Conservation (phyloP, 495 filamentous ascomycete genomes). For the Neurospora hispaniola region DNA sequence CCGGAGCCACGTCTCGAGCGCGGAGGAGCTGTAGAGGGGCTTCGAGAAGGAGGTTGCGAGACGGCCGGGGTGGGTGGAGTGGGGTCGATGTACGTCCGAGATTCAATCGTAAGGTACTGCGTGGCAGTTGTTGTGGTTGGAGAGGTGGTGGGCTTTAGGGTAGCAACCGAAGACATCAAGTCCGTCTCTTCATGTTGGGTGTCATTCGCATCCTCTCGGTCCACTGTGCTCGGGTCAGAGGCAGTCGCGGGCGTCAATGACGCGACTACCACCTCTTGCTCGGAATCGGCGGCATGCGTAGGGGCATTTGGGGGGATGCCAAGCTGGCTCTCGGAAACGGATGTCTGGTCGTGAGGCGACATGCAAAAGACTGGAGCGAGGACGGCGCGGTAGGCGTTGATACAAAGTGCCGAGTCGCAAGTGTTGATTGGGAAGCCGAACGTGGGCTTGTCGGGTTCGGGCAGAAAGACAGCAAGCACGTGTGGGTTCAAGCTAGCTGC, state of each 20-base stretch:
- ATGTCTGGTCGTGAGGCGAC: conserved; percentile 21
- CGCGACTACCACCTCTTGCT: conserved; percentile 12
- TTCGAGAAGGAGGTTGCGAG: conserved; percentile 39
- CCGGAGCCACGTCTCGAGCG: conserved; percentile 19
- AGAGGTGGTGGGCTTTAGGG: conserved; percentile 34
- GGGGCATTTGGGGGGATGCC: conserved; percentile 9
- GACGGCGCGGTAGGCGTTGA: not conserved
- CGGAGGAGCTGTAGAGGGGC: conserved; percentile 33
- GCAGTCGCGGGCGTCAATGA: not conserved
- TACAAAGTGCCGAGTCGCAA: not conserved
- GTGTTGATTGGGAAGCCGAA: not conserved
- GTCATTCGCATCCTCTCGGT: not conserved
- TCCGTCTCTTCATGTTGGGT: conserved; percentile 17
- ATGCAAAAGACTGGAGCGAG: conserved; percentile 16
- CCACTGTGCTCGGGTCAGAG: not conserved
- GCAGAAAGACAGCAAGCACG: not conserved
- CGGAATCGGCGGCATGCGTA: not conserved
- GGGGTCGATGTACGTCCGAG: conserved; percentile 48
- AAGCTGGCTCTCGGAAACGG: conserved; percentile 11
- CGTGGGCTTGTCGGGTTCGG: not conserved
- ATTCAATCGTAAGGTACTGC: conserved; percentile 32
- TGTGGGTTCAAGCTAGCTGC: not conserved
- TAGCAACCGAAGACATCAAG: conserved; percentile 41
- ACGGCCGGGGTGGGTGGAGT: conserved; percentile 48
- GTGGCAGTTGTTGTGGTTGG: conserved; percentile 21